These are phyloP conservation scores for Fusarium secorum DNA, from an alignment of 2,329 filamentous ascomycete species.

Conservation along the genomic window DNA sequence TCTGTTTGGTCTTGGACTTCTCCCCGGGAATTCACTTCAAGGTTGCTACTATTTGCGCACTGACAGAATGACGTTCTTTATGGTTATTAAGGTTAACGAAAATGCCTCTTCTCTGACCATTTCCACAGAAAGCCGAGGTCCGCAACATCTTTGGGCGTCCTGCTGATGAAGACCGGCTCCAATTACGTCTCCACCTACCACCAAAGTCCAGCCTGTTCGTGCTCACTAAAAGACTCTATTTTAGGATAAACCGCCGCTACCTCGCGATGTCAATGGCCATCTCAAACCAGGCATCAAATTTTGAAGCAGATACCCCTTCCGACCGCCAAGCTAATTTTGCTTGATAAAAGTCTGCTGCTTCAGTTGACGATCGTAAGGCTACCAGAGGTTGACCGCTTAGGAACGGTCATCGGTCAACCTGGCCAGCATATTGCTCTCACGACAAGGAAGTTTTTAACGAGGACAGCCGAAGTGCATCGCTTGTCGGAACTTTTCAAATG, in stretches of 20 bases:
- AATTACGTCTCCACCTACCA: background rate
- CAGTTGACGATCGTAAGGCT: background rate
- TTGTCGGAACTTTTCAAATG: background rate
- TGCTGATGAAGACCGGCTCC: slow-evolving; percentile 1
- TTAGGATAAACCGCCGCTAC: slow-evolving; percentile 26
- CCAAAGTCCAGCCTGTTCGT: background rate
- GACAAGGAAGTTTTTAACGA: background rate
- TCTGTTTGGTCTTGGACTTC: background rate
- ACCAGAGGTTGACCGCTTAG: background rate
- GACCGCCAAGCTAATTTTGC: background rate
- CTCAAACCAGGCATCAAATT: slow-evolving; percentile 3
- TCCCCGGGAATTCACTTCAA: background rate
- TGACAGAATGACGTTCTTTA: background rate
- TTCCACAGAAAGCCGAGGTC: slow-evolving; percentile 11
- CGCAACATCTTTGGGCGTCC: background rate
- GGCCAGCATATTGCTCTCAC: background rate
- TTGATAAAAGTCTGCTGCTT: background rate
- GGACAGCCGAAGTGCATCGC: background rate
- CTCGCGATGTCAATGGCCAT: background rate
- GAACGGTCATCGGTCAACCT: background rate
- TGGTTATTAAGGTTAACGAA: background rate
- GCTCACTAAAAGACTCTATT: slow-evolving; percentile 22
- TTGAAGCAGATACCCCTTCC: background rate
- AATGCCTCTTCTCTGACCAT: background rate
- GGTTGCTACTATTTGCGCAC: background rate